A percentile compares a stretch with the other conserved stretches of the same genome.
phyloP scores from a whole-genome alignment of 148 eudicot species.

The Persicaria maculosa region DNA sequence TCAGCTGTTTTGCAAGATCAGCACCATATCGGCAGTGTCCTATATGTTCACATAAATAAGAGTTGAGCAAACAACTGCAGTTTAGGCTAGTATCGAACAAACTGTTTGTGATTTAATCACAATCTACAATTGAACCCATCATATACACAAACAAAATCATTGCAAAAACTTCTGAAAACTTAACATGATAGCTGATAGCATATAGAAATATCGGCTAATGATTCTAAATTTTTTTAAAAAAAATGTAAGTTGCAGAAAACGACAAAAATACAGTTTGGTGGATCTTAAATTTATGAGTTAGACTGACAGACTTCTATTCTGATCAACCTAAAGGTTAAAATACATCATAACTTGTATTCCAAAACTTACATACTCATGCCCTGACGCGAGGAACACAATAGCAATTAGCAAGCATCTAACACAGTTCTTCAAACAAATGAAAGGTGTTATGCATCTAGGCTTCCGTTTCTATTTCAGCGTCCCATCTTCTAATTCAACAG shows the following conservation, averaged over 20 bases:
- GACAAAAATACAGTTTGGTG: background rate
- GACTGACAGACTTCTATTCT: background rate
- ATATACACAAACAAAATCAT: background rate
- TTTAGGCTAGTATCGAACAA: background rate
- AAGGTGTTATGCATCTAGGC: background rate
- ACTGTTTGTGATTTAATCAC: background rate
- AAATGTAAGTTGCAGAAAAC: background rate
- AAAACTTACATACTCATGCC: background rate
- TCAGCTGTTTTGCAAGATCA: conserved; percentile 76
- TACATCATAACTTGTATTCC: background rate
- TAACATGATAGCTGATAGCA: background rate
- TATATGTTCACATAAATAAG: conserved; percentile 14
- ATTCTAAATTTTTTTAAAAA: background rate
- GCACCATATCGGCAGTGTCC: conserved; percentile 83
- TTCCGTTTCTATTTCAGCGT: background rate
- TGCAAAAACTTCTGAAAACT: background rate
- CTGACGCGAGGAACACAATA: background rate
- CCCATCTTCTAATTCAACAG: background rate
- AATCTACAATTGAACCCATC: background rate
- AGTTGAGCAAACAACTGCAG: background rate
- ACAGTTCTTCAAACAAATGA: background rate
- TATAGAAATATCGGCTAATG: background rate
- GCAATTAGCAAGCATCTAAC: background rate
- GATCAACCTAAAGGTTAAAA: background rate
- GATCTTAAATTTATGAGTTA: background rate